These are phyloP conservation scores for Mycena olivaceomarginata DNA, from an alignment of 768 basidiomycete genomes.

Conservation along the genomic window DNA sequence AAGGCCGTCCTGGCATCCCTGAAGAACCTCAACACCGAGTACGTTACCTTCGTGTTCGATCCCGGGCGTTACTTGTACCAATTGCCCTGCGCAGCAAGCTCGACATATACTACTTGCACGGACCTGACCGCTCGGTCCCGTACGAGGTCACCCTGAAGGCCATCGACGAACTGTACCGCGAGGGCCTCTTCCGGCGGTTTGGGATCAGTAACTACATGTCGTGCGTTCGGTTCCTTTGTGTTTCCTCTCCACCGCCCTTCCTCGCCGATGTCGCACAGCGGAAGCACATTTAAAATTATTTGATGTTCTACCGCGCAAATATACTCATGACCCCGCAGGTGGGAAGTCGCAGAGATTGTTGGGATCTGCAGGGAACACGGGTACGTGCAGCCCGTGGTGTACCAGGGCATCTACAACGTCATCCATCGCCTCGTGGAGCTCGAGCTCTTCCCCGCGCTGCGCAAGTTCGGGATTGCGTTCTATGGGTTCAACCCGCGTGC, in stretches of 20 bases:
- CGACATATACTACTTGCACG: slow-evolving; percentile 75
- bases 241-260: slow-evolving; percentile 46
- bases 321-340: slow-evolving; percentile 57
- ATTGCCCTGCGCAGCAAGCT: slow-evolving; percentile 39
- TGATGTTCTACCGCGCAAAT: neutral
- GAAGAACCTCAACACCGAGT: slow-evolving; percentile 65
- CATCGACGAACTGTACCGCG: slow-evolving; percentile 72
- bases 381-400: slow-evolving; percentile 74
- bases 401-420: slow-evolving; percentile 68
- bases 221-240: slow-evolving; percentile 47
- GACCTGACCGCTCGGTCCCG: slow-evolving; percentile 74
- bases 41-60: slow-evolving; percentile 41
- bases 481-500: slow-evolving; percentile 74
- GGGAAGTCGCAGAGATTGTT: slow-evolving; percentile 79
- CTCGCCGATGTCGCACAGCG: neutral
- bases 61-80: neutral
- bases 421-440: slow-evolving; percentile 63
- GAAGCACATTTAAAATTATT: too few relatives aligned
- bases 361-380: slow-evolving; percentile 72
- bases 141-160: slow-evolving; percentile 74
- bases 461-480: slow-evolving; percentile 74
- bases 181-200: slow-evolving; percentile 76
- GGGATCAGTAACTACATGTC: slow-evolving; percentile 78
- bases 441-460: slow-evolving; percentile 72
- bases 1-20: slow-evolving; percentile 67